Evolutionary conservation across 768 basidiomycete species (phyloP).

Genomic region (Cystobasidium onofrii): DNA sequence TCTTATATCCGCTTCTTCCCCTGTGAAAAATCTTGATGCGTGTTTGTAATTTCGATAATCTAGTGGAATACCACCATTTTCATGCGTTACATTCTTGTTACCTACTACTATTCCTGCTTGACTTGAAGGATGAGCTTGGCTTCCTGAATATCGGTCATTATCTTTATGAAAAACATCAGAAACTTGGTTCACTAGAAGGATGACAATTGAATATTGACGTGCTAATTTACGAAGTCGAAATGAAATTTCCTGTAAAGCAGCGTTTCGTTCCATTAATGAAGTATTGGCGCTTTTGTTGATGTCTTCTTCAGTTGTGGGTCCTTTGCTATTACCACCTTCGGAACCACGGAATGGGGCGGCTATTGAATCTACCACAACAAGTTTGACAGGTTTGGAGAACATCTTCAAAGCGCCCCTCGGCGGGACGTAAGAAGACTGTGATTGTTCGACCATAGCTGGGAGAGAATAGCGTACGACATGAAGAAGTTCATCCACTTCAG

Average conservation of each 20-base stretch:
- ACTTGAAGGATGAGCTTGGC: background rate
- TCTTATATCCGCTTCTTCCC: constrained; percentile 1
- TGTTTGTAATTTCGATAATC: constrained; percentile 14
- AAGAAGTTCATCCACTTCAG: constrained; percentile 46
- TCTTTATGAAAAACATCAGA: constrained; percentile 59
- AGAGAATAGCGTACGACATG: constrained; percentile 46
- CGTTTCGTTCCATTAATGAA: constrained; percentile 61
- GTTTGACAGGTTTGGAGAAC: constrained; percentile 58
- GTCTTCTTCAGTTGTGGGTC: background rate
- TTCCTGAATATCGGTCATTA: background rate
- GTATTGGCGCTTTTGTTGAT: background rate
- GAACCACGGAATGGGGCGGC: constrained; percentile 70
- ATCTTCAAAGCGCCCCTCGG: background rate
- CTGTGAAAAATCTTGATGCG: constrained; percentile 24
- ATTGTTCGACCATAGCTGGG: constrained; percentile 45
- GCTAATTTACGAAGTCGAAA: constrained; percentile 65
- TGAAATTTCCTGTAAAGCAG: constrained; percentile 61
- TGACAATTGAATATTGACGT: constrained; percentile 56
- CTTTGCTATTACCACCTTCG: constrained; percentile 46
- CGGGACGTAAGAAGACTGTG: constrained; percentile 43
- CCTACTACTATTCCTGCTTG: background rate
- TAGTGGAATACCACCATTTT: constrained; percentile 10
- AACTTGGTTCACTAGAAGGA: constrained; percentile 84
- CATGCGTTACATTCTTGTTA: background rate
- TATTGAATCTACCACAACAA: constrained; percentile 80